Conservation (phyloP, 192 early-diverging fungal genomes). For the Backusella tuberculispora region DNA sequence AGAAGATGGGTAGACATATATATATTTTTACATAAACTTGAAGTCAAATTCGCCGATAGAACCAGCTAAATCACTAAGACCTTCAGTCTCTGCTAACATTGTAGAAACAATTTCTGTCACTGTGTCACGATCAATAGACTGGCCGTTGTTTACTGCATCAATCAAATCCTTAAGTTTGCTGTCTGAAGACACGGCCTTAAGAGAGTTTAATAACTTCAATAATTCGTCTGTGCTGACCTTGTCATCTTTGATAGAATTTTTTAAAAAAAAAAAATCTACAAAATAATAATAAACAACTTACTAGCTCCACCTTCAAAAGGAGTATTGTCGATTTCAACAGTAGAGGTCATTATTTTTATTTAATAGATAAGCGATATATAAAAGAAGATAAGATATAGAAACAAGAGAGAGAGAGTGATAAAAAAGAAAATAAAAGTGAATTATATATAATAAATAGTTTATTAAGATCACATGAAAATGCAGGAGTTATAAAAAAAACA, state of each 20-base stretch:
- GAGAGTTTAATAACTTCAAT: slow-evolving; percentile 5
- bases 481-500: slow-evolving; percentile 17
- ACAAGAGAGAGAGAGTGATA: background rate
- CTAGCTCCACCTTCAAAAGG: slow-evolving; percentile 6
- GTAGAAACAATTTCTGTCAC: background rate
- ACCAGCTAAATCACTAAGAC: slow-evolving; percentile 7
- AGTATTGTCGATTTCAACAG: slow-evolving; percentile 15
- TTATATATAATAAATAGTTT: slow-evolving; percentile 5
- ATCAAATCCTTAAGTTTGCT: background rate
- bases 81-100: background rate
- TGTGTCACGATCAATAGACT: slow-evolving; percentile 14
- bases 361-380: background rate
- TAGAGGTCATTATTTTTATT: background rate
- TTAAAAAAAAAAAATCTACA: background rate
- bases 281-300: background rate
- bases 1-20: background rate
- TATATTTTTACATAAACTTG: slow-evolving; percentile 7
- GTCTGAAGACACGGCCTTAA: background rate
- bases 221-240: slow-evolving; percentile 1
- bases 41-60: slow-evolving; percentile 9
- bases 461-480: slow-evolving; percentile 9
- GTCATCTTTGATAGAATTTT: background rate
- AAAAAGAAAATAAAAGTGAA: background rate
- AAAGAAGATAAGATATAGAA: background rate
- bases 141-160: slow-evolving; percentile 1